phyloP scores from a whole-genome alignment of 495 filamentous ascomycete species.

The Penicillium angulare region DNA sequence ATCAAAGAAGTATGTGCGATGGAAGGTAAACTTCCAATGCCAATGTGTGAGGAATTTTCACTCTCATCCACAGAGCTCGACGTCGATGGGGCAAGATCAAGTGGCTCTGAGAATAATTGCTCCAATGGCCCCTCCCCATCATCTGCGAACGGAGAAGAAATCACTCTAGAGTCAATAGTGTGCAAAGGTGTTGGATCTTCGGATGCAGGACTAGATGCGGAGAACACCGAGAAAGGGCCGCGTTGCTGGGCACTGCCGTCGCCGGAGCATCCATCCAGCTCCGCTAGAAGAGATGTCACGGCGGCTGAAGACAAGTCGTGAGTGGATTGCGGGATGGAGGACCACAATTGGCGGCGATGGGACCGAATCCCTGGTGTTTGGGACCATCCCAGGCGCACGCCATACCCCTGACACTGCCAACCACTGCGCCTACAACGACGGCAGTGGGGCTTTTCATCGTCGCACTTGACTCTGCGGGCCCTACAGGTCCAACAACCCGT shows the following conservation, averaged over 20 bases:
- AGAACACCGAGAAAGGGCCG: constrained; percentile 28
- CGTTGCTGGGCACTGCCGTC: constrained; percentile 17
- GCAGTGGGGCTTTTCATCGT: constrained; percentile 40
- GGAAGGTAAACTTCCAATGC: no score
- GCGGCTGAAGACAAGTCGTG: constrained; percentile 15
- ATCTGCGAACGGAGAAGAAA: background rate
- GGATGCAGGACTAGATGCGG: constrained; percentile 1
- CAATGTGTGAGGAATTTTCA: background rate
- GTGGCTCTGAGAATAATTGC: background rate
- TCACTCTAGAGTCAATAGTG: background rate
- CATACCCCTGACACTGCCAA: constrained; percentile 43
- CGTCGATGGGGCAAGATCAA: background rate
- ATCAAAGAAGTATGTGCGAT: no score
- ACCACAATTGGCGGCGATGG: constrained; percentile 18
- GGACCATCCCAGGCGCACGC: constrained; percentile 22
- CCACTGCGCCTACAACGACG: constrained; percentile 37
- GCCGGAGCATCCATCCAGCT: constrained; percentile 18
- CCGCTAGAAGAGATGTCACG: constrained; percentile 19
- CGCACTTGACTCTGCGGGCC: constrained; percentile 32
- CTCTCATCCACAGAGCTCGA: background rate
- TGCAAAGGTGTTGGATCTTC: background rate
- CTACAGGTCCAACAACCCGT: constrained; percentile 34
- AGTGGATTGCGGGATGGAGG: constrained; percentile 2
- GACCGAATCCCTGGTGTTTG: constrained; percentile 16
- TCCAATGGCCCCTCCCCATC: background rate